Conservation (phyloP, 768 basidiomycete genomes). For the Mrakia gelida region DNA sequence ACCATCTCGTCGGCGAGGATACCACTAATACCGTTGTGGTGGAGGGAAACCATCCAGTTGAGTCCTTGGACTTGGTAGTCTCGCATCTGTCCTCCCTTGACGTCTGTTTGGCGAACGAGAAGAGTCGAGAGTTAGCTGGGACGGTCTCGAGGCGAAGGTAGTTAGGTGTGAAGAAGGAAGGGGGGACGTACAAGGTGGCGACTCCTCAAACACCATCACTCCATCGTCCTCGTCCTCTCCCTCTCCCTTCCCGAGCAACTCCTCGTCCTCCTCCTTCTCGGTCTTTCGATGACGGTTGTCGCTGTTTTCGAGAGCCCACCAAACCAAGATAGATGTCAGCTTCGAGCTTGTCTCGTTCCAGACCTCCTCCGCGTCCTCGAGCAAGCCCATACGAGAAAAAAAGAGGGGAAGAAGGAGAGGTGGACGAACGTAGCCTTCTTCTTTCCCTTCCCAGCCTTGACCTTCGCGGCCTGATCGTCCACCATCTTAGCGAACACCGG, state of each 20-base stretch:
- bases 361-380: too few species aligned
- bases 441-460: constrained; percentile 63
- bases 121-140: not conserved
- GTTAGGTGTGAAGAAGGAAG: not conserved
- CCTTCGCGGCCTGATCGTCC: constrained; percentile 58
- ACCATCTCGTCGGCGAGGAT: constrained; percentile 97
- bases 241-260: constrained; percentile 72
- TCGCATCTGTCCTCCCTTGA: constrained; percentile 79
- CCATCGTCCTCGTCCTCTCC: constrained; percentile 78
- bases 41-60: constrained; percentile 94
- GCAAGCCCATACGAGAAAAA: too few species aligned
- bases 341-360: too few species aligned
- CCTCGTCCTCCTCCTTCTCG: constrained; percentile 98
- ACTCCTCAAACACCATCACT: constrained; percentile 84
- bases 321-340: not conserved
- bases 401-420: not conserved
- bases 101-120: constrained; percentile 52
- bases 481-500: constrained; percentile 87
- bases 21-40: constrained; percentile 94
- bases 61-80: constrained; percentile 92
- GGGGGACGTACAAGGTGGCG: constrained; percentile 69
- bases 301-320: constrained; percentile 44
- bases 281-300: constrained; percentile 88
- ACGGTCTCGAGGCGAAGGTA: not conserved
- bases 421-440: constrained; percentile 68